phyloP scores from a whole-genome alignment of 768 basidiomycete species.

The Mycena latifolia region DNA sequence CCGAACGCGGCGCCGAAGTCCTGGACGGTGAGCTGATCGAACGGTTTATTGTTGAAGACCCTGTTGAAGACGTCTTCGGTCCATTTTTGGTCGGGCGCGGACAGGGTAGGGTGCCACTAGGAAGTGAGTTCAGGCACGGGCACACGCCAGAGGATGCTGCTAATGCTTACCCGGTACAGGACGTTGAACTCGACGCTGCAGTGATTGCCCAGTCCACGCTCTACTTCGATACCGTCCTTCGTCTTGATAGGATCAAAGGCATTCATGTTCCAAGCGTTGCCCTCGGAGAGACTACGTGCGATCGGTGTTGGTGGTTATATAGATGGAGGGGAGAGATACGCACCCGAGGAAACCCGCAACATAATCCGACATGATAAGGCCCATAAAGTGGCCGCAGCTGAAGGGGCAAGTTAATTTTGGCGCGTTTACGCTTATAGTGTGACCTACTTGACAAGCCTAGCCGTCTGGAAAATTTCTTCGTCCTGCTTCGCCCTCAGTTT shows the following conservation, averaged over 20 bases:
- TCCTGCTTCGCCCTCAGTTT: conserved; percentile 50
- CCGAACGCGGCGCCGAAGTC: conserved; percentile 41
- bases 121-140: no score
- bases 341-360: conserved; percentile 69
- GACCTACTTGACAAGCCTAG: conserved; percentile 63
- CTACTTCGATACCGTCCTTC: conserved; percentile 47
- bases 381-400: conserved; percentile 68
- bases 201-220: conserved; percentile 73
- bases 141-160: not conserved
- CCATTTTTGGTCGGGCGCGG: conserved; percentile 63
- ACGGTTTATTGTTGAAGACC: conserved; percentile 53
- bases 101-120: conserved; percentile 71
- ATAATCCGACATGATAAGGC: conserved; percentile 68
- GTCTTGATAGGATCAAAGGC: conserved; percentile 59
- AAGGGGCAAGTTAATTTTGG: not conserved
- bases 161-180: conserved; percentile 53
- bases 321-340: not conserved
- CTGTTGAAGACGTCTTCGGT: conserved; percentile 58
- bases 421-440: not conserved
- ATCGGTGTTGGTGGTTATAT: not conserved
- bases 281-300: conserved; percentile 55
- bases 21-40: conserved; percentile 45
- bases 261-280: conserved; percentile 65
- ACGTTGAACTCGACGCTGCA: conserved; percentile 77
- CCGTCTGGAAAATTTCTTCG: conserved; percentile 71